These are phyloP conservation scores for Flaveria trinervia DNA, from an alignment of 129 eudicot genomes.

Conservation along the genomic window DNA sequence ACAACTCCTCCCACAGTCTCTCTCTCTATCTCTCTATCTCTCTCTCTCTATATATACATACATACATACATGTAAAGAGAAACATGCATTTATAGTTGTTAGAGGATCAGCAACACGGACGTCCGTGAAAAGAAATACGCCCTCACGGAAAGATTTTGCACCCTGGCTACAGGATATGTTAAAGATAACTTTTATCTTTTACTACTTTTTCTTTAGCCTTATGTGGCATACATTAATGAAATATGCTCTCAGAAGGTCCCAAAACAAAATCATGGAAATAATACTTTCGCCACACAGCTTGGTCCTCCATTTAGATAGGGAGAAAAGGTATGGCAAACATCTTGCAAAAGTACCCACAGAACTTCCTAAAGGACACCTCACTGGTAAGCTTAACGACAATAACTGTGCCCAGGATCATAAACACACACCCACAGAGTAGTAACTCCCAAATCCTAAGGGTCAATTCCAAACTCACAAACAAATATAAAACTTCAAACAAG, in stretches of 20 bases:
- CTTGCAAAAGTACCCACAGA: neutral
- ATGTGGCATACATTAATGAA: too few relatives aligned
- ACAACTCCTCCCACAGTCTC: too few relatives aligned
- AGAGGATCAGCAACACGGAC: neutral
- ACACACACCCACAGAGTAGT: neutral
- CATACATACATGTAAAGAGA: neutral
- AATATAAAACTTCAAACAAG: conserved; percentile 10
- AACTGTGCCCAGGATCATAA: neutral
- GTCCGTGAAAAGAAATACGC: too few relatives aligned
- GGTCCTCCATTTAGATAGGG: too few relatives aligned
- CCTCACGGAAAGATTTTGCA: too few relatives aligned
- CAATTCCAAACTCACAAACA: conserved; percentile 11
- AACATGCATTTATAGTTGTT: neutral
- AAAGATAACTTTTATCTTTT: too few relatives aligned
- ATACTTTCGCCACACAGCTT: neutral
- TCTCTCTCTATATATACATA: too few relatives aligned
- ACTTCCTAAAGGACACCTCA: neutral
- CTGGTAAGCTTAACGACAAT: neutral
- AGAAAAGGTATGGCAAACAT: too few relatives aligned
- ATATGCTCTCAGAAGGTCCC: too few relatives aligned
- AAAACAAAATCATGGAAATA: neutral
- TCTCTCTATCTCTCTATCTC: too few relatives aligned
- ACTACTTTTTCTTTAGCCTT: too few relatives aligned
- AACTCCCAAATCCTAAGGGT: neutral
- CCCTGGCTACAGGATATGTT: too few relatives aligned